A percentile compares a stretch with the other conserved stretches of the same genome.
phyloP scores from a whole-genome alignment of 768 basidiomycete species.

The Gymnopilus dilepis region DNA sequence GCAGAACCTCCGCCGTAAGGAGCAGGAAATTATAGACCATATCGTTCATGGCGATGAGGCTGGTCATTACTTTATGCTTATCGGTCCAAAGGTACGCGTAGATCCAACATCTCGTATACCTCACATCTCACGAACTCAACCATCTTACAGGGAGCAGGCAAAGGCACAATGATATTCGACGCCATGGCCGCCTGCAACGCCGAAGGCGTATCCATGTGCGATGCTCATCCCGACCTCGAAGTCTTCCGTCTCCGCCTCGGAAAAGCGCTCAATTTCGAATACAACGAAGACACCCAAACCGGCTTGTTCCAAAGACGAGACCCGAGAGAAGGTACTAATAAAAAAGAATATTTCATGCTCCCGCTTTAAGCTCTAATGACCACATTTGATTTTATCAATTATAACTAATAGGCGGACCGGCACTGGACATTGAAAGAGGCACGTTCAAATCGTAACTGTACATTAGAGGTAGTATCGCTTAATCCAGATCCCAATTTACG shows the following conservation, averaged over 20 bases:
- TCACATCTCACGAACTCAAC: slow-evolving; percentile 1
- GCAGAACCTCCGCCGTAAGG: slow-evolving; percentile 69
- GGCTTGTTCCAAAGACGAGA: slow-evolving; percentile 83
- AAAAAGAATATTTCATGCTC: neutral
- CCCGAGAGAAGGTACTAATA: slow-evolving; percentile 68
- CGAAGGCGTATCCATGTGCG: slow-evolving; percentile 73
- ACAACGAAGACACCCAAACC: slow-evolving; percentile 80
- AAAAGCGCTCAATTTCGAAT: slow-evolving; percentile 87
- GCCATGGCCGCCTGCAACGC: slow-evolving; percentile 78
- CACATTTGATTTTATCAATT: too few relatives aligned
- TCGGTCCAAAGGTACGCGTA: slow-evolving; percentile 74
- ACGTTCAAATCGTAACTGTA: neutral
- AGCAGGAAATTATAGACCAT: slow-evolving; percentile 77
- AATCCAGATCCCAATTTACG: neutral
- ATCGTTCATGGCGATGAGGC: slow-evolving; percentile 77
- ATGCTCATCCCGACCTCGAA: slow-evolving; percentile 86
- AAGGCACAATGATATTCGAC: slow-evolving; percentile 85
- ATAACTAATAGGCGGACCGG: slow-evolving; percentile 63
- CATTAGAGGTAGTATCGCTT: too few relatives aligned
- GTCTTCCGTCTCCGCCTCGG: slow-evolving; percentile 87
- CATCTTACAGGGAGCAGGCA: slow-evolving; percentile 67
- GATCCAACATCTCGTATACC: neutral
- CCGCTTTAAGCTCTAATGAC: too few relatives aligned
- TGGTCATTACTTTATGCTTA: slow-evolving; percentile 76
- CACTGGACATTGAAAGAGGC: slow-evolving; percentile 85